These are phyloP conservation scores for Oidiodendron maius DNA, from an alignment of 495 filamentous ascomycete species.

Conservation along the genomic window DNA sequence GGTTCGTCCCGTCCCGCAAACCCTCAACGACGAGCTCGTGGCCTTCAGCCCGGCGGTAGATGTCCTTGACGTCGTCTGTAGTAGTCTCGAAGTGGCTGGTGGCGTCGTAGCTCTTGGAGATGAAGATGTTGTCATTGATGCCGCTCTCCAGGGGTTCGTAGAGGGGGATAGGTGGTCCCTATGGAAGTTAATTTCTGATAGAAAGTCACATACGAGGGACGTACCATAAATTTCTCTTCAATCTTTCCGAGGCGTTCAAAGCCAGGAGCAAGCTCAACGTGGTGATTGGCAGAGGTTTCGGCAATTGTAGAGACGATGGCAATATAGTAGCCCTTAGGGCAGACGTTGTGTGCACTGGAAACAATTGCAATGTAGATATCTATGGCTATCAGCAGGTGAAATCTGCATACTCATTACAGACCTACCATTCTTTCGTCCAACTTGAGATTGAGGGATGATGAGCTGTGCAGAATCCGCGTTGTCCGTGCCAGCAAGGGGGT, in stretches of 20 bases:
- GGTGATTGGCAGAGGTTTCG: constrained; percentile 86
- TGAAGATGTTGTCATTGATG: constrained; percentile 85
- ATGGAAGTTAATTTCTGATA: constrained; percentile 11
- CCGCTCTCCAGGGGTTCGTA: constrained; percentile 91
- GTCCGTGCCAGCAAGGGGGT: constrained; percentile 81
- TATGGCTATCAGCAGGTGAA: constrained; percentile 25
- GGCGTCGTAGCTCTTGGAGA: constrained; percentile 97
- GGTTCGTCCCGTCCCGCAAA: constrained; percentile 47
- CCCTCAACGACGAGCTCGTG: constrained; percentile 74
- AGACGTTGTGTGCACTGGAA: constrained; percentile 94
- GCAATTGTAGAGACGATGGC: constrained; percentile 97
- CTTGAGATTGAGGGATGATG: constrained; percentile 96
- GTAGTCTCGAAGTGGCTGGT: constrained; percentile 95
- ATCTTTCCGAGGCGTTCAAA: constrained; percentile 90
- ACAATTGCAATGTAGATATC: constrained; percentile 98
- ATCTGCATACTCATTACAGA: not conserved
- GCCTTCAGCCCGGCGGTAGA: constrained; percentile 81
- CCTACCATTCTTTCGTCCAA: constrained; percentile 88
- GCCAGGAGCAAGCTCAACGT: constrained; percentile 88
- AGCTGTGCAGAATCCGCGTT: constrained; percentile 88
- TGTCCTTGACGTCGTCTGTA: constrained; percentile 86
- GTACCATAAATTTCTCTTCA: constrained; percentile 92
- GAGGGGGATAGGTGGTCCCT: constrained; percentile 78
- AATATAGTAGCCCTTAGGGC: constrained; percentile 98
- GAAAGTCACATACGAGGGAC: constrained; percentile 4